These are phyloP conservation scores for Xylariaceae sp. DNA, from an alignment of 2,329 filamentous ascomycete genomes.

Conservation along the genomic window DNA sequence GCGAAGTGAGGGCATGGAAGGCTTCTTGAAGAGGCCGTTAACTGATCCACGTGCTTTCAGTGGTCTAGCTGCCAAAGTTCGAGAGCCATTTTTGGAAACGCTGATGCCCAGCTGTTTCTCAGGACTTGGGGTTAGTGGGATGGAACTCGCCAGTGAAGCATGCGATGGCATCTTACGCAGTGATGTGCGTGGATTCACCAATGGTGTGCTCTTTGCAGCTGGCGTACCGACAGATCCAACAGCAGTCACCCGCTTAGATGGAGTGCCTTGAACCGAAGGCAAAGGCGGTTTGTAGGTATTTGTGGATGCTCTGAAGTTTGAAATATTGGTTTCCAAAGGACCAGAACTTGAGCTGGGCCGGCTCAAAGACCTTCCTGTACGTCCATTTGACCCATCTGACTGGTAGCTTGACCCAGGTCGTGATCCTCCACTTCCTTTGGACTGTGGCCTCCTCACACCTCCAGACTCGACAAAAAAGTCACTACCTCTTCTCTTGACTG, in stretches of 20 bases:
- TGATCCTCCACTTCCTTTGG: conserved; percentile 48
- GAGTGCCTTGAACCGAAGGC: conserved; percentile 44
- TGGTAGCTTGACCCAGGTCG: conserved; percentile 61
- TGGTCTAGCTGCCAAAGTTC: conserved; percentile 44
- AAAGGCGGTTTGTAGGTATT: conserved; percentile 44
- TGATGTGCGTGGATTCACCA: conserved; percentile 24
- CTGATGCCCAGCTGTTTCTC: conserved; percentile 33
- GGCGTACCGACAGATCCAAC: conserved; percentile 37
- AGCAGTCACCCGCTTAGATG: conserved; percentile 35
- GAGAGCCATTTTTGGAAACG: conserved; percentile 43
- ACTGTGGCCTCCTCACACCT: conserved; percentile 55
- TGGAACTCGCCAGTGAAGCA: conserved; percentile 30
- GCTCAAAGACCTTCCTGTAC: conserved; percentile 49
- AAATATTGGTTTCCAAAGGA: conserved; percentile 39
- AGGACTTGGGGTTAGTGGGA: conserved; percentile 37
- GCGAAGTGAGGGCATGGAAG: conserved; percentile 45
- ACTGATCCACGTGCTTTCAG: conserved; percentile 52
- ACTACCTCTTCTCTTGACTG: conserved; percentile 62
- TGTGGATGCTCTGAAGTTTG: conserved; percentile 43
- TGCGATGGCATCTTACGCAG: conserved; percentile 34
- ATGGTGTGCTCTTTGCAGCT: conserved; percentile 26
- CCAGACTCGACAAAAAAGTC: conserved; percentile 66
- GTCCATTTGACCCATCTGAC: conserved; percentile 56
- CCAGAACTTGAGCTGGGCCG: conserved; percentile 56
- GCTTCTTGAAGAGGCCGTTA: conserved; percentile 54